Base-by-base conservation (phyloP, 2,329 filamentous ascomycete genomes). In the Colletotrichum australisinense region DNA sequence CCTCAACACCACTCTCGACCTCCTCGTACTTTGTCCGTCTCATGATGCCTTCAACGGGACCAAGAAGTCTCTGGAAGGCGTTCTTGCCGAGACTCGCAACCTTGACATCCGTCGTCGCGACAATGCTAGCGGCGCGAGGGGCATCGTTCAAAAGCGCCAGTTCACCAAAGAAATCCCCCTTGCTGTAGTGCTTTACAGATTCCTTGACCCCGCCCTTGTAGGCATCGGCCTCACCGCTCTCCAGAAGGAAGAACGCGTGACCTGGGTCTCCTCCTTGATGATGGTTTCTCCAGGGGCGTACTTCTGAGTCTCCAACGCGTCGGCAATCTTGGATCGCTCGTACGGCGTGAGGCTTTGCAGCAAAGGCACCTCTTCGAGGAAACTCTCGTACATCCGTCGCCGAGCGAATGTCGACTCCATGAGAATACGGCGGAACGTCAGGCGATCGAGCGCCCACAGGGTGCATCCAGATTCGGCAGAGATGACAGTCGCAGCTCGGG, bases 381-480 rank as follows among this genome's bases (percentile, higher is more conserved):
- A 98, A 77, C 92, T 94, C 85, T 99, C 97, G 84, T 98, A 98
- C 92, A 98, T 96, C 79, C 96, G 94, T 78, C 97, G 93, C 69
- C 96, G 94, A 78, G 97, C 94, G 86, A 98, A 98, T 4, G 97
- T 97, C 52, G 94, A 97, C 85, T 98, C 96, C 95, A 99, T 98
- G 75, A 99, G 88, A 76, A 99, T 98, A 74, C 97, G 94, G 78
- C 97, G 95, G 89, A 99, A 99, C 11, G 97, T 99, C 75, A 98
- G 89, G 66, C 97, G 94, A 81, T 99, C 97, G 63, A 99, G 88
- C 24, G 95, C 95, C 97, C 97, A 99, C 11, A 99, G 89, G 4
- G 93, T 95, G 79, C 93, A 95, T 42, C 89, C 86, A 3, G 92
- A 82, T 78, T 97, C 94, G 14, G 93, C 92, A 35, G 94, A 97